Evolutionary conservation across 306 rosid species (phyloP), one percentile per base, ranked within the genome.

Genomic region (Fagus crenata): DNA sequence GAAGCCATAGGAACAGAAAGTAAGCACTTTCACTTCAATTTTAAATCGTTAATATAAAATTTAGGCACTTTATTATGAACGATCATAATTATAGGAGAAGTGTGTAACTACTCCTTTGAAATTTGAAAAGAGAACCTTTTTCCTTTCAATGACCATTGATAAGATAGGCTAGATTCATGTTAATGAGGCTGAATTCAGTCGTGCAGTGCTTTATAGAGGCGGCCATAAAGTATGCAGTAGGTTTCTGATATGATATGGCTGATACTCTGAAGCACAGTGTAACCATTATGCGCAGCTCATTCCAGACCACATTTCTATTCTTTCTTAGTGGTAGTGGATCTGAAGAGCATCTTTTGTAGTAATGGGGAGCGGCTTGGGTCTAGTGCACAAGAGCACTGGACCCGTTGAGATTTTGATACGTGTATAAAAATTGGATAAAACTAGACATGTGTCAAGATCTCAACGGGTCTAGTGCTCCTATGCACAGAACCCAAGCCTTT

Each of bases 201-300:
- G 53, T 43, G 54, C 8, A 43, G 46, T 37, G 53, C 76, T 35
- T 39, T 54, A 13, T 2, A 55, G 17, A 72, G 86, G 88, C 69
- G 75, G 86, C 80, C 49, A 17, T 42, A 72, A 39, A 64, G 81
- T 63, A 6, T 70, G 67, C 3, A 43, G 58, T 69, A 76, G 71
- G 60, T 35, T 79, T 56, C 39, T 49, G 12, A 53, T 72, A 68
- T 14, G 22, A 22, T 53, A 8, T 39, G 42, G 53, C 49, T 54
- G 32, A 36, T 69, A 51, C 60, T 37, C 11, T 6, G 42, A 14
- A 61, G 41, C 28, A 35, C 28, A 63, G 43, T 7, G 43, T 7
- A 13, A 2, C 46, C 69, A 40, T 36, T 36, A 59, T 31, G 40
- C 49, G 31, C 49, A 17, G 6, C 49, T n/a, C 7, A 6, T 67